Conservation (phyloP, 2,329 filamentous ascomycete species). For the Xylariales sp. region DNA sequence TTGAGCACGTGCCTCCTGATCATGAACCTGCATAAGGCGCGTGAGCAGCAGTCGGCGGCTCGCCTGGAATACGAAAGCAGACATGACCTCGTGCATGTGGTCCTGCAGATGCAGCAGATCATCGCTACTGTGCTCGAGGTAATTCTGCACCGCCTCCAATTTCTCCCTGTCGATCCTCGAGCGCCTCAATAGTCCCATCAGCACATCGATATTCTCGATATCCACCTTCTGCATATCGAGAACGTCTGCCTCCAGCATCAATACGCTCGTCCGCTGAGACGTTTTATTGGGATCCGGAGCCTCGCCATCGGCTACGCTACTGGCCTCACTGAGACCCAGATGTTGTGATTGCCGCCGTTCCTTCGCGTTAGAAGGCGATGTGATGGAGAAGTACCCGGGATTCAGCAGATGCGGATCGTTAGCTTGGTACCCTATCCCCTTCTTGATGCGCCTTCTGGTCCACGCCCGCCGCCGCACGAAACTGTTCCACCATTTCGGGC, state of each 20-base stretch:
- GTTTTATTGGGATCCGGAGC: slow-evolving; percentile 14
- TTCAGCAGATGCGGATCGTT: slow-evolving; percentile 63
- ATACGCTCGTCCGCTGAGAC: slow-evolving; percentile 31
- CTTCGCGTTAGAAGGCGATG: slow-evolving; percentile 45
- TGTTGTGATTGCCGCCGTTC: slow-evolving; percentile 29
- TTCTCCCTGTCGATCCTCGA: slow-evolving; percentile 88
- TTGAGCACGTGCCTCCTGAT: slow-evolving; percentile 44
- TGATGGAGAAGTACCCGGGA: slow-evolving; percentile 75
- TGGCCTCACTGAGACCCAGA: slow-evolving; percentile 35
- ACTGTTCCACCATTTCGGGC: slow-evolving; percentile 86
- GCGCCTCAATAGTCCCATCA: slow-evolving; percentile 64
- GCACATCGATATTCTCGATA: slow-evolving; percentile 59
- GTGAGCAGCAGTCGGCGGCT: slow-evolving; percentile 74
- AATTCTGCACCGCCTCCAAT: slow-evolving; percentile 75
- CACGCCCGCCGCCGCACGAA: slow-evolving; percentile 89
- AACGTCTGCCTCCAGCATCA: slow-evolving; percentile 25
- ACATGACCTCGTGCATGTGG: slow-evolving; percentile 81
- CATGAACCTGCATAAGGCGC: slow-evolving; percentile 61
- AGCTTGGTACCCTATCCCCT: slow-evolving; percentile 38
- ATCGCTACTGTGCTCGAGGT: slow-evolving; percentile 69
- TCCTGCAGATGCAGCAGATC: slow-evolving; percentile 72
- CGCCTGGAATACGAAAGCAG: slow-evolving; percentile 81
- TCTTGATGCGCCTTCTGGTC: slow-evolving; percentile 75
- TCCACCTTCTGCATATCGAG: slow-evolving; percentile 51
- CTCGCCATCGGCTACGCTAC: slow-evolving; percentile 28